Conservation (phyloP, 106 monocot genomes). For the Dactylorhiza incarnata region DNA sequence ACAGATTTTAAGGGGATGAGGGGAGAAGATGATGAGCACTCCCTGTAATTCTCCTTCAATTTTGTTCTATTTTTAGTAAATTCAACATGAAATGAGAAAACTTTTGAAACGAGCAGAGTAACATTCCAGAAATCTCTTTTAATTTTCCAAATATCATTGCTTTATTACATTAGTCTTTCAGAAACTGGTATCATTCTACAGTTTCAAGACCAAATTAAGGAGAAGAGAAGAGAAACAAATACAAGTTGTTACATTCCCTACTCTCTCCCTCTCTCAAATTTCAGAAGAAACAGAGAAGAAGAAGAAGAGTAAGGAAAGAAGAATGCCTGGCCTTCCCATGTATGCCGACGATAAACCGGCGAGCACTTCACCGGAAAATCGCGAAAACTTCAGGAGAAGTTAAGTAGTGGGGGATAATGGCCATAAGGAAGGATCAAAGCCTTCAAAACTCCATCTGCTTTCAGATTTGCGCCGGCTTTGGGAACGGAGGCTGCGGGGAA, state of each 20-base stretch:
- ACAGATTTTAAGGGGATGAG: too few species aligned
- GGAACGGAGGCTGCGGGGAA: background rate
- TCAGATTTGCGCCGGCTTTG: background rate
- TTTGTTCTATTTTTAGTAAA: too few species aligned
- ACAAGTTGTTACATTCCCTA: background rate
- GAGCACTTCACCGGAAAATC: background rate
- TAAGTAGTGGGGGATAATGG: background rate
- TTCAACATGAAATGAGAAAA: too few species aligned
- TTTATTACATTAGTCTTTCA: background rate
- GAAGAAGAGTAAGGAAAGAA: background rate
- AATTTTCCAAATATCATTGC: background rate
- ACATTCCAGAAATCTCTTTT: too few species aligned
- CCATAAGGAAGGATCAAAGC: background rate
- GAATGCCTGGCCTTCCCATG: slow-evolving; percentile 13
- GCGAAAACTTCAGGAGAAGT: background rate
- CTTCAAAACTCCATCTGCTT: background rate
- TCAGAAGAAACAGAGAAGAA: background rate
- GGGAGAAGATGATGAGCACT: too few species aligned
- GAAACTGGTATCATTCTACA: background rate
- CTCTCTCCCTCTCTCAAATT: background rate
- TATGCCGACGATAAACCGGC: slow-evolving; percentile 1
- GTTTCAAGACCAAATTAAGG: background rate
- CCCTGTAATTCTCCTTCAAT: too few species aligned
- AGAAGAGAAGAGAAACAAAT: background rate
- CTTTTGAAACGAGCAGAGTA: too few species aligned